Evolutionary conservation across 805 yeast species (phyloP).

Genomic region (Candida insectalens): DNA sequence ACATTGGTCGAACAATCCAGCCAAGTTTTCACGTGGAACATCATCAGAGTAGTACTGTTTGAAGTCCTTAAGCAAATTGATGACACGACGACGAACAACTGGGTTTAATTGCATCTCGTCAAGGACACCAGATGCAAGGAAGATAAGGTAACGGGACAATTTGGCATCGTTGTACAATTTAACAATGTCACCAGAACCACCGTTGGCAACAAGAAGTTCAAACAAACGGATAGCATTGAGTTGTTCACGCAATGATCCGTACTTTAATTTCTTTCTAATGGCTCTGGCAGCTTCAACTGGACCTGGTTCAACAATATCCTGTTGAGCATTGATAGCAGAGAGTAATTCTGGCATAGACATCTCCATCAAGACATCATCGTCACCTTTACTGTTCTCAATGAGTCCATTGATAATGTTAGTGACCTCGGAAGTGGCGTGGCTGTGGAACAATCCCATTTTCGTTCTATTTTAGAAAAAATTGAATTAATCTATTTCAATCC

Average conservation of each 20-base stretch:
- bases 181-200: conserved; percentile 31
- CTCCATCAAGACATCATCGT: conserved; percentile 26
- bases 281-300: conserved; percentile 85
- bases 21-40: conserved; percentile 39
- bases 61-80: conserved; percentile 59
- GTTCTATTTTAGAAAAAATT: too few relatives aligned
- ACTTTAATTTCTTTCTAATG: conserved; percentile 77
- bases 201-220: conserved; percentile 51
- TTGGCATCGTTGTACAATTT: conserved; percentile 58
- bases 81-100: conserved; percentile 36
- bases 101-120: conserved; percentile 22
- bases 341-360: conserved; percentile 47
- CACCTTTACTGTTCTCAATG: conserved; percentile 30
- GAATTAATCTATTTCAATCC: too few relatives aligned
- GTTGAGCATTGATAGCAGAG: conserved; percentile 36
- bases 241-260: conserved; percentile 64
- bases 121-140: conserved; percentile 30
- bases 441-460: conserved; percentile 45
- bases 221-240: conserved; percentile 49
- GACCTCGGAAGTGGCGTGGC: conserved; percentile 61
- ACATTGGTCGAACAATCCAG: conserved; percentile 29
- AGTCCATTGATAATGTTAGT: conserved; percentile 54
- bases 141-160: conserved; percentile 52
- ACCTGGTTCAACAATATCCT: conserved; percentile 23
- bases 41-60: conserved; percentile 40